phyloP scores from a whole-genome alignment of 306 rosid genomes.

The Pyrus communis region DNA sequence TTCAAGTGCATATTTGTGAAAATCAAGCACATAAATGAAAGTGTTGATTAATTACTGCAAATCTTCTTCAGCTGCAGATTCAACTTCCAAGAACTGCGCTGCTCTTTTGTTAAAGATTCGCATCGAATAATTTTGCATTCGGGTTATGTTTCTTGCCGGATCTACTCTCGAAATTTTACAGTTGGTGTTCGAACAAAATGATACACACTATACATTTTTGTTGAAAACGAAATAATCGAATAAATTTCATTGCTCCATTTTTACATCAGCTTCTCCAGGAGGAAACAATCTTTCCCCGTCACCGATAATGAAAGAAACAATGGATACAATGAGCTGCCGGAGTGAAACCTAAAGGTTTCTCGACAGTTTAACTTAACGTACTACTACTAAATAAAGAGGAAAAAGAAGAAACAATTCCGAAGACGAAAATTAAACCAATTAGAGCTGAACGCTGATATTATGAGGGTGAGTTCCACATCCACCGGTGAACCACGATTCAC shows the following conservation, averaged over 20 bases:
- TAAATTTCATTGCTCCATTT: conserved; percentile 19
- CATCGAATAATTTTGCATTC: no score
- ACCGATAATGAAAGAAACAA: neutral
- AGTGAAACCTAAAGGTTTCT: conserved; percentile 2
- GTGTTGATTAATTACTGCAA: conserved; percentile 12
- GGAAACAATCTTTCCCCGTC: neutral
- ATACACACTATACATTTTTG: no score
- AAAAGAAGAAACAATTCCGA: neutral
- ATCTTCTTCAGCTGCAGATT: neutral
- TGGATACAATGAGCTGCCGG: neutral
- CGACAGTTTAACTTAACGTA: neutral
- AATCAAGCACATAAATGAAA: conserved; percentile 22
- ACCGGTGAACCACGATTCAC: conserved; percentile 86
- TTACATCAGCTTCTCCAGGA: conserved; percentile 30
- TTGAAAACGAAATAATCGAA: conserved; percentile 6
- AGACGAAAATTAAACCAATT: conserved; percentile 45
- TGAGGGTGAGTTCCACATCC: conserved; percentile 31
- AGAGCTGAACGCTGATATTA: conserved; percentile 8
- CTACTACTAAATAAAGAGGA: neutral
- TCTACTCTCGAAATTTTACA: neutral
- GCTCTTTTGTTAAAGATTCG: no score
- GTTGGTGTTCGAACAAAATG: neutral
- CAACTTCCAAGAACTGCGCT: no score
- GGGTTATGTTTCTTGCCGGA: neutral
- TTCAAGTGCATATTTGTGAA: conserved; percentile 31